Percentiles rank a stretch among this genome's conserved stretches.
These are phyloP conservation scores for Entomortierella lignicola DNA, from an alignment of 192 early-diverging fungal genomes.

Conservation along the genomic window DNA sequence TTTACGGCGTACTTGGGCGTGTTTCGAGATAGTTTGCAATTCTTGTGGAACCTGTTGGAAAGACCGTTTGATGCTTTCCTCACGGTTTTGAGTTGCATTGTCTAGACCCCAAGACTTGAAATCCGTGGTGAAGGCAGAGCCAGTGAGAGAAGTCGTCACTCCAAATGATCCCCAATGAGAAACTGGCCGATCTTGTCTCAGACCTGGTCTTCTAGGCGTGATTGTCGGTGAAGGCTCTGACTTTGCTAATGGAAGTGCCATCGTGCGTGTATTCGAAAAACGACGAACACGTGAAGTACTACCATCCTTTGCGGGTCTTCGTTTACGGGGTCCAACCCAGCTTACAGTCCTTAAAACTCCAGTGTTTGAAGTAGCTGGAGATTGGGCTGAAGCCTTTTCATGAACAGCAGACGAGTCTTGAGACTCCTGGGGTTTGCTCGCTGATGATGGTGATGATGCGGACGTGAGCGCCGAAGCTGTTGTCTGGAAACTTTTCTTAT, in stretches of 20 bases:
- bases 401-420: neutral
- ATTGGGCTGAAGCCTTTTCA: neutral
- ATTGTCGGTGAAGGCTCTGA: too few species aligned
- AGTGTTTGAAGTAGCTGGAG: neutral
- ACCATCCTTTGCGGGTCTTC: conserved; percentile 9
- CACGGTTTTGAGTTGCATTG: too few species aligned
- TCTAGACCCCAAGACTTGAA: too few species aligned
- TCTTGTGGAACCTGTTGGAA: too few species aligned
- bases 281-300: conserved; percentile 12
- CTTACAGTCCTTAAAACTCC: conserved; percentile 1
- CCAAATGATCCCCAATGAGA: neutral
- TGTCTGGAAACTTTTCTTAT: conserved; percentile 5
- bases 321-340: conserved; percentile 26
- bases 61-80: too few species aligned
- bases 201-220: neutral
- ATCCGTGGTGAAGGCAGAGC: too few species aligned
- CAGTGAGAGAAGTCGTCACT: neutral
- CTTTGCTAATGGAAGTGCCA: neutral
- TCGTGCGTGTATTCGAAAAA: conserved; percentile 7
- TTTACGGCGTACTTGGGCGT: neutral
- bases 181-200: neutral
- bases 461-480: neutral
- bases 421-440: neutral
- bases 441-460: neutral
- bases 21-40: too few species aligned